Evolutionary conservation across 1,284 basidiomycete species (phyloP).

Genomic region (Moniliophthora roreri): DNA sequence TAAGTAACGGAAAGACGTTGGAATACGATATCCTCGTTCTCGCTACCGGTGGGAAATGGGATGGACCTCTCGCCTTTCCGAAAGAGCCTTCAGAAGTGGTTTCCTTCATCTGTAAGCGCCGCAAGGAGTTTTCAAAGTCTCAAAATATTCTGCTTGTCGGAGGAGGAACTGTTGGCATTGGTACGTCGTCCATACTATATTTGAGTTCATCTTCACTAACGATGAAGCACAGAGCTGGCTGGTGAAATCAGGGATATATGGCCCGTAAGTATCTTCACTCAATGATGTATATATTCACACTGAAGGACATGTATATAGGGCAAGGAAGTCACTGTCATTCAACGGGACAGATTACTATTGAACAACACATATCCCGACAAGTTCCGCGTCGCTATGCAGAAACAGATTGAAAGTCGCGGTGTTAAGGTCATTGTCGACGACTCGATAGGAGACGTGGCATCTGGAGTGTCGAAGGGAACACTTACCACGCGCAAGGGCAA

Average conservation of each 20-base stretch:
- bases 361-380: constrained; percentile 58
- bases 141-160: constrained; percentile 56
- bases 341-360: constrained; percentile 49
- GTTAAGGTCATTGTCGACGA: constrained; percentile 57
- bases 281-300: constrained; percentile 6
- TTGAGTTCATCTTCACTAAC: constrained; percentile 8
- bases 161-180: constrained; percentile 62
- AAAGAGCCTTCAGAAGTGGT: constrained; percentile 36
- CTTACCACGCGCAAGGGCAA: constrained; percentile 56
- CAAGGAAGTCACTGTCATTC: constrained; percentile 66
- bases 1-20: constrained; percentile 49
- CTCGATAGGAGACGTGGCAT: constrained; percentile 44
- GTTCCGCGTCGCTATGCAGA: constrained; percentile 49
- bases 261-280: constrained; percentile 34
- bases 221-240: constrained; percentile 43
- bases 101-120: constrained; percentile 40
- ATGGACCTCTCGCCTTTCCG: constrained; percentile 48
- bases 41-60: constrained; percentile 57
- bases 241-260: constrained; percentile 58
- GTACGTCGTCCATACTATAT: constrained; percentile 29
- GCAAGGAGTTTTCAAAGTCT: constrained; percentile 45
- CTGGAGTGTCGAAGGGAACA: constrained; percentile 27
- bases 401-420: constrained; percentile 39
- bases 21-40: constrained; percentile 55
- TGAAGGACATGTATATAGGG: constrained; percentile 31